A percentile compares a stretch with the other conserved stretches of the same genome.
These are phyloP conservation scores for Jacaranda copaia DNA, from an alignment of 257 asterid species.

Conservation along the genomic window DNA sequence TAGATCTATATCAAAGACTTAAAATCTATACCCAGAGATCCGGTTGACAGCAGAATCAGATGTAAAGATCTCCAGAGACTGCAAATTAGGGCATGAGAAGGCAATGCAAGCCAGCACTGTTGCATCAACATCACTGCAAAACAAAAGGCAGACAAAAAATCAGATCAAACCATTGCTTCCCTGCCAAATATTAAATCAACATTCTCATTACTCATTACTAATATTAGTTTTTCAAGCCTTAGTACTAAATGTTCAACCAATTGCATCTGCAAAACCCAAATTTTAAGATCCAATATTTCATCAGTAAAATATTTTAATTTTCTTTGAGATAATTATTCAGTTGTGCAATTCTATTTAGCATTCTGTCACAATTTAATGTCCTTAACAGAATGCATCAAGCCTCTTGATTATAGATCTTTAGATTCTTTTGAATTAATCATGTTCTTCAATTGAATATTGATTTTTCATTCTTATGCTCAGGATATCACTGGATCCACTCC, in stretches of 20 bases:
- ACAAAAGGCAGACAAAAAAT: constrained; percentile 33
- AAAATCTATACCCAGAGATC: constrained; percentile 73
- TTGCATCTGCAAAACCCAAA: neutral
- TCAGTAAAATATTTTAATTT: neutral
- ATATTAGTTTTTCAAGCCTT: neutral
- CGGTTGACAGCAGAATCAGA: constrained; percentile 70
- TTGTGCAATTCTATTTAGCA: neutral
- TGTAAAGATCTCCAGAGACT: constrained; percentile 74
- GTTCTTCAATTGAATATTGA: constrained; percentile 22
- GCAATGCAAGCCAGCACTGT: constrained; percentile 94
- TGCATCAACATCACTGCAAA: constrained; percentile 88
- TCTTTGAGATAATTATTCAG: neutral
- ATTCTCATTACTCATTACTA: neutral
- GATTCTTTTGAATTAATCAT: neutral
- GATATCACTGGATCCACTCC: constrained; percentile 27
- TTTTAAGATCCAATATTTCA: constrained; percentile 20
- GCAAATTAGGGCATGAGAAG: constrained; percentile 89
- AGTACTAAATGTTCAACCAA: neutral
- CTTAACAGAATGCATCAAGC: constrained; percentile 1
- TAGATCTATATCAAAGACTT: constrained; percentile 12
- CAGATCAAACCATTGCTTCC: constrained; percentile 33
- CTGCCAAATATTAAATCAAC: constrained; percentile 8
- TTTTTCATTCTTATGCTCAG: neutral
- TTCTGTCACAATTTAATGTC: neutral
- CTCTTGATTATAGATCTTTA: neutral